Evolutionary conservation across 805 yeast species (phyloP).

Genomic region (Hanseniaspora thailandica): DNA sequence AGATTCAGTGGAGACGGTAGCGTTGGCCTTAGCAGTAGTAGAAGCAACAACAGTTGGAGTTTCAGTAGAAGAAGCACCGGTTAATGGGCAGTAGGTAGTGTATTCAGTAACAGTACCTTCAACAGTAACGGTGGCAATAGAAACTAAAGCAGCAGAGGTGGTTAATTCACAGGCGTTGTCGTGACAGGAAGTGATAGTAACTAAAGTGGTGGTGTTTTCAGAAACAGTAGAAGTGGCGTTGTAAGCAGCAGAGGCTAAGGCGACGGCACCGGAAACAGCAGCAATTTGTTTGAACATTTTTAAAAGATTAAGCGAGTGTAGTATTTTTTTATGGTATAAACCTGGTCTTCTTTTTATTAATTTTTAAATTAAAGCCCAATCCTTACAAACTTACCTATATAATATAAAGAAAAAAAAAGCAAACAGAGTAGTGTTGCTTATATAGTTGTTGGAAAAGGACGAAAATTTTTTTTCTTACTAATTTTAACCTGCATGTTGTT

Average conservation of each 20-base stretch:
- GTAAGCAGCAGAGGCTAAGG: slow-evolving; percentile 21
- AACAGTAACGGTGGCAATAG: slow-evolving; percentile 29
- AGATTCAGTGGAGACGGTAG: slow-evolving; percentile 24
- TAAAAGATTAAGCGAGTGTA: slow-evolving; percentile 18
- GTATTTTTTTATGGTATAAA: slow-evolving; percentile 15
- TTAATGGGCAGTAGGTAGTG: slow-evolving; percentile 30
- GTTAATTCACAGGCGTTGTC: slow-evolving; percentile 27
- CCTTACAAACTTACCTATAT: too few relatives aligned
- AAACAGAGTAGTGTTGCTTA: background rate
- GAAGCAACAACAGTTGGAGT: slow-evolving; percentile 16
- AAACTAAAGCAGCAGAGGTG: slow-evolving; percentile 28
- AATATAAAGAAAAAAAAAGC: background rate
- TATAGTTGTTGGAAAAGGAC: slow-evolving; percentile 1
- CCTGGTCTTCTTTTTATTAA: slow-evolving; percentile 8
- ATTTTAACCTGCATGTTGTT: background rate
- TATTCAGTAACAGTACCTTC: slow-evolving; percentile 30
- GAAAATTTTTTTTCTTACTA: slow-evolving; percentile 1
- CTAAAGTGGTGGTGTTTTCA: slow-evolving; percentile 26
- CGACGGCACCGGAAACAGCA: slow-evolving; percentile 25
- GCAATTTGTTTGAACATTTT: slow-evolving; percentile 28
- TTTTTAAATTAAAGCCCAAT: too few relatives aligned
- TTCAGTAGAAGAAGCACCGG: slow-evolving; percentile 3
- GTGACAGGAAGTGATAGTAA: slow-evolving; percentile 30
- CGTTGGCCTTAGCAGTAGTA: background rate
- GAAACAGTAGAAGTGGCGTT: slow-evolving; percentile 21